Evolutionary conservation across 2,329 filamentous ascomycete genomes (phyloP).

Genomic region (Botrytis deweyae): DNA sequence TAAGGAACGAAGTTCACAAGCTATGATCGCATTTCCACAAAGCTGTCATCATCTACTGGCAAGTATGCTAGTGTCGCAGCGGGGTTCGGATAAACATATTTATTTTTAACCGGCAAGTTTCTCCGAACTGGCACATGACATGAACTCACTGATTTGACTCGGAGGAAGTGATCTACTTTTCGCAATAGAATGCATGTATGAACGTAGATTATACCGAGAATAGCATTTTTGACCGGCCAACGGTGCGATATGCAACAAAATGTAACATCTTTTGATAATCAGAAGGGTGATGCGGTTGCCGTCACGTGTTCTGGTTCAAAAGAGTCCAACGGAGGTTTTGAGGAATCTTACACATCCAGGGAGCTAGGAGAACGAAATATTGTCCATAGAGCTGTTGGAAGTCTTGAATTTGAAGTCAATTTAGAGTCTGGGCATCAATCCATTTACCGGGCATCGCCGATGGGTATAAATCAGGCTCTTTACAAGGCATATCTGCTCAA

Average conservation of each 20-base stretch:
- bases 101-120: background rate
- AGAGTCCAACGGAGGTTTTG: too few species aligned
- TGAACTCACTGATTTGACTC: background rate
- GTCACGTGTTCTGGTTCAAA: background rate
- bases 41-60: constrained; percentile 20
- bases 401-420: background rate
- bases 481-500: background rate
- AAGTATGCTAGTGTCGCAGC: background rate
- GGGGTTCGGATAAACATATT: background rate
- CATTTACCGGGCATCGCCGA: constrained; percentile 8
- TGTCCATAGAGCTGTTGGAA: background rate
- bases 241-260: constrained; percentile 19
- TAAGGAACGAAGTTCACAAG: background rate
- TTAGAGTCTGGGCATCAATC: background rate
- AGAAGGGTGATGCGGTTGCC: background rate
- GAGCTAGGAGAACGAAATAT: background rate
- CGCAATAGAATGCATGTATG: background rate
- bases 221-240: constrained; percentile 12
- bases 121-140: background rate
- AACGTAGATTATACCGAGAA: too few species aligned
- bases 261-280: background rate
- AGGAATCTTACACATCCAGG: background rate
- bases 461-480: constrained; percentile 5
- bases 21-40: constrained; percentile 14
- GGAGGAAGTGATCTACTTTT: background rate